A percentile compares a stretch with the other conserved stretches of the same genome.
phyloP scores from a whole-genome alignment of 176 grass and related monocot species.

The Thinopyrum elongatum region DNA sequence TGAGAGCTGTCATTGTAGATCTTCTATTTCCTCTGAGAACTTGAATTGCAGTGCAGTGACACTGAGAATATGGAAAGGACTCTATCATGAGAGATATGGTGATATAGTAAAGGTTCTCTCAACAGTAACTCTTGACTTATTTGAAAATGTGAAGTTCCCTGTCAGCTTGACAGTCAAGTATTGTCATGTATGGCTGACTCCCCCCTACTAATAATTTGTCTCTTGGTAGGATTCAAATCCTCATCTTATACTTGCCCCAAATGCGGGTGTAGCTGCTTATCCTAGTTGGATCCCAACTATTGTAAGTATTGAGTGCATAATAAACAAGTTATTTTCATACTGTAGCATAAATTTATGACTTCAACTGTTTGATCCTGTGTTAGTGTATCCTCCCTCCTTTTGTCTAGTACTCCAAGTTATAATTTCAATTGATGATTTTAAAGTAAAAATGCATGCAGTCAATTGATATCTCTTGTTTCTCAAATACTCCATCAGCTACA shows the following conservation, averaged over 20 bases:
- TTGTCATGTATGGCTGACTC: constrained; percentile 16
- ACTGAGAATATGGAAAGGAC: constrained; percentile 68
- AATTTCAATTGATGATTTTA: constrained; percentile 2
- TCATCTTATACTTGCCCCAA: constrained; percentile 79
- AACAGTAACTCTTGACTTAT: constrained; percentile 10
- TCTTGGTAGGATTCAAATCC: constrained; percentile 67
- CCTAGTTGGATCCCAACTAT: constrained; percentile 86
- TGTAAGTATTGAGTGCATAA: constrained; percentile 50
- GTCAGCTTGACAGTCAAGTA: constrained; percentile 17
- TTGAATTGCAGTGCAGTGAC: constrained; percentile 38
- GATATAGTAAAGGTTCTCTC: constrained; percentile 75
- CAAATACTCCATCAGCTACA: neutral
- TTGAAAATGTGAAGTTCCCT: constrained; percentile 1
- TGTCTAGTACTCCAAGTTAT: neutral
- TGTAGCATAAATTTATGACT: neutral
- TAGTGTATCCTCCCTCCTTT: neutral
- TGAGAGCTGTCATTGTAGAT: constrained; percentile 69
- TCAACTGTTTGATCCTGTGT: neutral
- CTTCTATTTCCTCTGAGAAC: constrained; percentile 34
- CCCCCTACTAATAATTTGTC: constrained; percentile 25
- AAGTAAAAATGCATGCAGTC: neutral
- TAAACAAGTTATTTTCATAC: constrained; percentile 13
- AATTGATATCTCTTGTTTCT: neutral
- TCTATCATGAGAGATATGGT: constrained; percentile 78
- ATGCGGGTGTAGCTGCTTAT: constrained; percentile 95